Conservation (phyloP, 768 basidiomycete species). For the Psilocybe sp. region DNA sequence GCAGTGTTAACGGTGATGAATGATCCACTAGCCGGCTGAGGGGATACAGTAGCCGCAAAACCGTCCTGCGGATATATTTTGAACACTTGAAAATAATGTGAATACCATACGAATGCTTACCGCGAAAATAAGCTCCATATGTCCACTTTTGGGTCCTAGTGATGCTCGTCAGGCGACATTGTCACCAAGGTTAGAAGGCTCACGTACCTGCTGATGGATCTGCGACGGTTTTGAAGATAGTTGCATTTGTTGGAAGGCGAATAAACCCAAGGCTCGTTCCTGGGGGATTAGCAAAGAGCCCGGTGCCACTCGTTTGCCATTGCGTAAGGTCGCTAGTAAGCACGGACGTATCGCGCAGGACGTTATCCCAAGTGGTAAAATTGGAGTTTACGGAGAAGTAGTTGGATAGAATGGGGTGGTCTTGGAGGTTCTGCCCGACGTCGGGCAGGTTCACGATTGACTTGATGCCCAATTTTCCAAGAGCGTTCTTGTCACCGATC, state of each 20-base stretch:
- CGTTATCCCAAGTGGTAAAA: constrained; percentile 14
- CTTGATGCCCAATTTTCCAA: constrained; percentile 25
- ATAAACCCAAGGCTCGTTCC: constrained; percentile 18
- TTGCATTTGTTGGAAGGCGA: constrained; percentile 15
- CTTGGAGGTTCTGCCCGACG: constrained; percentile 27
- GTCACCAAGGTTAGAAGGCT: too few species aligned
- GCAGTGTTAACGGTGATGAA: neutral
- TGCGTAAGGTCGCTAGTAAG: constrained; percentile 12
- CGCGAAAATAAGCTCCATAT: neutral
- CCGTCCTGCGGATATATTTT: neutral
- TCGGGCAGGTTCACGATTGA: constrained; percentile 21
- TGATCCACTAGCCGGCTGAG: neutral
- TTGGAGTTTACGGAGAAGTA: constrained; percentile 19
- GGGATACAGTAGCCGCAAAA: neutral
- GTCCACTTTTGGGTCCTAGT: too few species aligned
- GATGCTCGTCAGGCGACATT: too few species aligned
- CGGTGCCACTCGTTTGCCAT: constrained; percentile 24
- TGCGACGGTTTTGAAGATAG: constrained; percentile 11
- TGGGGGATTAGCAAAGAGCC: constrained; percentile 16
- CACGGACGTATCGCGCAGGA: constrained; percentile 11
- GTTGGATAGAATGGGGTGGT: constrained; percentile 21
- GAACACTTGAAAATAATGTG: constrained; percentile 18
- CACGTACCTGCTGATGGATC: constrained; percentile 26
- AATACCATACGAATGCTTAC: constrained; percentile 27
- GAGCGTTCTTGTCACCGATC: constrained; percentile 21